A percentile compares a stretch with the other conserved stretches of the same genome.
These are phyloP conservation scores for Monosporascus sp. DNA, from an alignment of 2,329 filamentous ascomycete species.

Conservation along the genomic window DNA sequence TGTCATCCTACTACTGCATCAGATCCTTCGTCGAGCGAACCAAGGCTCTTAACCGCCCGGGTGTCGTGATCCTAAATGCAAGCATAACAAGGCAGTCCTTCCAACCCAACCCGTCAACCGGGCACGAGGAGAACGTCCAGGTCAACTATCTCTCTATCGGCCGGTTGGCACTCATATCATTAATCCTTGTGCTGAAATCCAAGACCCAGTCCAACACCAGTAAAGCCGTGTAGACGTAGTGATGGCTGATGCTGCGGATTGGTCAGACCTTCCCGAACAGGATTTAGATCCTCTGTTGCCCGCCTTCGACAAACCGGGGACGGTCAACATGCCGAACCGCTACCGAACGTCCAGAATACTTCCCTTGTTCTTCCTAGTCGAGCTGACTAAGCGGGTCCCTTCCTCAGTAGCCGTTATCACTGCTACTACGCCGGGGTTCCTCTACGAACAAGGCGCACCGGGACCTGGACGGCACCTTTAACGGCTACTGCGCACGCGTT, in stretches of 20 bases:
- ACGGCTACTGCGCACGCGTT: background rate
- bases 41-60: constrained; percentile 27
- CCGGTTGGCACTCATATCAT: constrained; percentile 41
- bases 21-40: constrained; percentile 30
- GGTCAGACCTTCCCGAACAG: constrained; percentile 11
- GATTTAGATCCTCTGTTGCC: constrained; percentile 7
- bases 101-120: constrained; percentile 12
- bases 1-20: constrained; percentile 33
- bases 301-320: constrained; percentile 4
- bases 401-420: constrained; percentile 8
- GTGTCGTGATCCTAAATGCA: constrained; percentile 33
- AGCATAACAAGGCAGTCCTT: constrained; percentile 17
- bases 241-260: constrained; percentile 18
- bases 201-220: constrained; percentile 7
- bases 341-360: constrained; percentile 22
- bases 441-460: constrained; percentile 4
- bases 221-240: constrained; percentile 18
- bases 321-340: constrained; percentile 11
- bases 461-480: background rate
- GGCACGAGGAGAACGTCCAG: constrained; percentile 39
- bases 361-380: constrained; percentile 23
- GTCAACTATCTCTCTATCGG: constrained; percentile 48
- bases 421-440: constrained; percentile 8
- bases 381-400: constrained; percentile 22
- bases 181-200: constrained; percentile 40